phyloP scores from a whole-genome alignment of 2,329 filamentous ascomycete species.

The Pseudocercospora vitis region DNA sequence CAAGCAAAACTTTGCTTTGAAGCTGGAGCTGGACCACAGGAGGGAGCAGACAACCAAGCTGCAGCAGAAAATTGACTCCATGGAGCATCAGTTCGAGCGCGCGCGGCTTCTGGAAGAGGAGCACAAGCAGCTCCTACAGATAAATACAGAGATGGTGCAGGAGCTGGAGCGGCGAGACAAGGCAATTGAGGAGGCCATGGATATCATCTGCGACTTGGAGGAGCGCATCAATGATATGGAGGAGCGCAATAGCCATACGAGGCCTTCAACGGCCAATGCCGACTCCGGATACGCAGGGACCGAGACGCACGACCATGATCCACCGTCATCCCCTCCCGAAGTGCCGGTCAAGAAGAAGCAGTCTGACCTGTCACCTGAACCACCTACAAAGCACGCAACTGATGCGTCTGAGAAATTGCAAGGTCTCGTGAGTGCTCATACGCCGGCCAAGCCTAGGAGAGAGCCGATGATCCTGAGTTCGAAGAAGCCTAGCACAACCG shows the following conservation, averaged over 20 bases:
- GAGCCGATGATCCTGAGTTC: constrained; percentile 36
- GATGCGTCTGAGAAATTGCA: constrained; percentile 29
- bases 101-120: constrained; percentile 39
- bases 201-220: constrained; percentile 67
- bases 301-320: constrained; percentile 34
- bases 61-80: constrained; percentile 57
- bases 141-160: constrained; percentile 58
- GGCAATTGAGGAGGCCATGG: constrained; percentile 68
- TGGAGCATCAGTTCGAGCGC: constrained; percentile 54
- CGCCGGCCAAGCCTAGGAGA: constrained; percentile 31
- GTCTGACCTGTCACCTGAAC: constrained; percentile 11
- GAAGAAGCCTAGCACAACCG: constrained; percentile 37
- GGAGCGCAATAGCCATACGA: constrained; percentile 29
- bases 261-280: constrained; percentile 38
- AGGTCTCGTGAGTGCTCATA: constrained; percentile 25
- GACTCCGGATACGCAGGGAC: constrained; percentile 40
- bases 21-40: constrained; percentile 69
- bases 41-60: constrained; percentile 63
- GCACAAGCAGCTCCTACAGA: constrained; percentile 53
- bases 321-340: constrained; percentile 32
- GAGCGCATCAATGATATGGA: constrained; percentile 40
- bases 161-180: constrained; percentile 67
- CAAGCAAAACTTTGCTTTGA: constrained; percentile 76
- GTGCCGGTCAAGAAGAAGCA: constrained; percentile 11
- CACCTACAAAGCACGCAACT: constrained; percentile 23